Evolutionary conservation across 2,329 filamentous ascomycete species (phyloP).

Genomic region (Arthrobotrys megalospora): DNA sequence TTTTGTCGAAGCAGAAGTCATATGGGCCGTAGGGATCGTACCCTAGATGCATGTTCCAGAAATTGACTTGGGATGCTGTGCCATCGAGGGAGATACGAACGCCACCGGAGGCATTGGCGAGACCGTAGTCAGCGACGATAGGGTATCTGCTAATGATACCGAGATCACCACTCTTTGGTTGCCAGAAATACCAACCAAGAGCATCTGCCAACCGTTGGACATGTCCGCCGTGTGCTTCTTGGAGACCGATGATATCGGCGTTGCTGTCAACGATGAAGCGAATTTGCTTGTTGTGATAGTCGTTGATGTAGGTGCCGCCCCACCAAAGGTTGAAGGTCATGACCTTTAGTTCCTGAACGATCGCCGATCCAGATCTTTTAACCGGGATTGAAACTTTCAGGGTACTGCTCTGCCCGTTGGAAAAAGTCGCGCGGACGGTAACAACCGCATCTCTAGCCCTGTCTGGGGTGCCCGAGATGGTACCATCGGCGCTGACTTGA

Average conservation of each 20-base stretch:
- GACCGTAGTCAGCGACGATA: slow-evolving; percentile 65
- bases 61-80: slow-evolving; percentile 65
- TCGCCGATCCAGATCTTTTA: slow-evolving; percentile 61
- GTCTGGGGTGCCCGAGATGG: slow-evolving; percentile 67
- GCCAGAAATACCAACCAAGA: slow-evolving; percentile 68
- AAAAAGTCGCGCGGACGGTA: slow-evolving; percentile 65
- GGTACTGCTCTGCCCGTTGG: slow-evolving; percentile 63
- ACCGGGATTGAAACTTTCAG: slow-evolving; percentile 67
- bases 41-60: slow-evolving; percentile 68
- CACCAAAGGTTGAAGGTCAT: slow-evolving; percentile 69
- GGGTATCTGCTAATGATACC: slow-evolving; percentile 68
- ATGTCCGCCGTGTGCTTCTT: slow-evolving; percentile 66
- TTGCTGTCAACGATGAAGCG: slow-evolving; percentile 66
- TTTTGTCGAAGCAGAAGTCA: slow-evolving; percentile 68
- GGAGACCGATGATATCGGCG: slow-evolving; percentile 67
- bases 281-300: slow-evolving; percentile 68
- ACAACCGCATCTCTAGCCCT: slow-evolving; percentile 61
- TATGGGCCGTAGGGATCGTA: slow-evolving; percentile 69
- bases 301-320: slow-evolving; percentile 66
- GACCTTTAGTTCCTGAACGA: slow-evolving; percentile 66
- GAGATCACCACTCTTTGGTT: slow-evolving; percentile 64
- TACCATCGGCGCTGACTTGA: slow-evolving; percentile 65
- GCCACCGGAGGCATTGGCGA: slow-evolving; percentile 65
- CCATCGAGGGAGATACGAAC: slow-evolving; percentile 67
- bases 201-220: slow-evolving; percentile 67